Evolutionary conservation across 2,329 filamentous ascomycete genomes (phyloP).

Genomic region (Macrophomina pseudophaseolina): DNA sequence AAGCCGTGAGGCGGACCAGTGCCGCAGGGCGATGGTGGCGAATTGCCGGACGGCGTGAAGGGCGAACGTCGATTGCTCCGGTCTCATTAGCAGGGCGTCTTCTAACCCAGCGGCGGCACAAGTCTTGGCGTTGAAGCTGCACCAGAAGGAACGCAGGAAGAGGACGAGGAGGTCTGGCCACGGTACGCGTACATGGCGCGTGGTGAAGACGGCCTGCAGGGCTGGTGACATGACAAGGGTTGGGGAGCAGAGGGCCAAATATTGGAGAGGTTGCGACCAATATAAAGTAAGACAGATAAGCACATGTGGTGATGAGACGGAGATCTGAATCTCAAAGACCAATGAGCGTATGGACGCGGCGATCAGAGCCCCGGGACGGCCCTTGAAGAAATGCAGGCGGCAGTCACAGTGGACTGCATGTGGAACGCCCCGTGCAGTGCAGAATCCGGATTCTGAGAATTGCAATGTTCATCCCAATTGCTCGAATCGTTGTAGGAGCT

Average conservation of each 20-base stretch:
- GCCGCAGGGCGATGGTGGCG: background rate
- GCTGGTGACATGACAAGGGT: background rate
- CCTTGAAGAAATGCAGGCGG: slow-evolving; percentile 20
- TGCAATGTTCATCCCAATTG: background rate
- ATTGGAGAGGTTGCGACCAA: background rate
- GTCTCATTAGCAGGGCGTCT: background rate
- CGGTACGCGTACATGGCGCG: background rate
- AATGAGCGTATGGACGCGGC: background rate
- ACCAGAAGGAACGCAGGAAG: background rate
- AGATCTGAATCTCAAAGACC: slow-evolving; percentile 3
- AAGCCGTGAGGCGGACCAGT: background rate
- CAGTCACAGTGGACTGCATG: background rate
- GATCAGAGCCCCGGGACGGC: slow-evolving; percentile 1
- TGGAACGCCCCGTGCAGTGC: background rate
- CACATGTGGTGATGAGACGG: slow-evolving; percentile 6
- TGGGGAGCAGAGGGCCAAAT: background rate
- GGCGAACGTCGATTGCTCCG: background rate
- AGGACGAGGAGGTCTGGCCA: background rate
- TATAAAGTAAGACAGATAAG: slow-evolving; percentile 13
- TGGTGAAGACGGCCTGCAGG: background rate
- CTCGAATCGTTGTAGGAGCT: background rate
- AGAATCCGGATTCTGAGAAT: background rate
- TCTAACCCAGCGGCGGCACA: background rate
- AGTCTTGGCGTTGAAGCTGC: slow-evolving; percentile 2
- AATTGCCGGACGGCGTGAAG: background rate